Conservation (phyloP, 2,329 filamentous ascomycete genomes). For the Fusarium denticulatum region DNA sequence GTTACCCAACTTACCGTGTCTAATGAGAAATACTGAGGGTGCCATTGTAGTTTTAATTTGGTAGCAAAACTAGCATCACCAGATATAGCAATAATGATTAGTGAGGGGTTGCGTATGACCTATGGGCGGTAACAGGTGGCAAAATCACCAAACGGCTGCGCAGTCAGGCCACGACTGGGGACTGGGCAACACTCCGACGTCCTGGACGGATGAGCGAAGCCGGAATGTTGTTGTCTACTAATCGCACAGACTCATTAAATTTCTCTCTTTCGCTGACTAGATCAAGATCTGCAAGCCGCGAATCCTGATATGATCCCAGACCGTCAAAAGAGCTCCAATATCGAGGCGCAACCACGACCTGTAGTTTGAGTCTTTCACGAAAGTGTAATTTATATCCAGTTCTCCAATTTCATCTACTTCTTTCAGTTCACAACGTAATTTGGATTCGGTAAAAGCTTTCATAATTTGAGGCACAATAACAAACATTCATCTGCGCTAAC, state of each 20-base stretch:
- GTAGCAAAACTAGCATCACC: no score
- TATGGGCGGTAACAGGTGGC: neutral
- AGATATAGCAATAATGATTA: neutral
- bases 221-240: no score
- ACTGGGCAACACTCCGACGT: neutral
- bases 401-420: accelerated
- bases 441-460: accelerated
- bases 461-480: accelerated
- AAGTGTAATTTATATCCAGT: accelerated
- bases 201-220: no score
- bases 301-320: neutral
- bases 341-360: no score
- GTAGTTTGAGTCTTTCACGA: neutral
- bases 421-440: accelerated
- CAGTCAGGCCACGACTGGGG: neutral
- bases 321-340: neutral
- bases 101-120: neutral
- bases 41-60: neutral
- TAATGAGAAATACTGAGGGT: neutral
- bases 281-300: no score
- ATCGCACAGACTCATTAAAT: no score
- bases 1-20: neutral
- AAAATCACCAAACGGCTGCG: neutral
- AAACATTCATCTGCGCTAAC: no score
- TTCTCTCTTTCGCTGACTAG: no score